phyloP scores from a whole-genome alignment of 306 rosid genomes.

The Alnus rubra region DNA sequence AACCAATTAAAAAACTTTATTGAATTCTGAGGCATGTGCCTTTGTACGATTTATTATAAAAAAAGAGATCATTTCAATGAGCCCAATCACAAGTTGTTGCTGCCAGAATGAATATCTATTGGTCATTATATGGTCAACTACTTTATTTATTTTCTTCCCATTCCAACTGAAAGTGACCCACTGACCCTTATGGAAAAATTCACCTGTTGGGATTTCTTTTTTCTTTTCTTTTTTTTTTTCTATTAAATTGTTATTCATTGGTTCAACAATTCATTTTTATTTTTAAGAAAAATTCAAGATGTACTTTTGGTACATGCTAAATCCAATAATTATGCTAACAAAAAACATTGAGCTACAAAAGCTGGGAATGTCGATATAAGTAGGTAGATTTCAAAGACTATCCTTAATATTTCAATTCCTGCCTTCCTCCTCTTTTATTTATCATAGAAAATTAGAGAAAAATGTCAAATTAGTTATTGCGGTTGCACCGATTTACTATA shows the following conservation, averaged over 20 bases:
- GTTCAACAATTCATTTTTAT: background rate
- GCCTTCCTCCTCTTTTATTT: too few relatives aligned
- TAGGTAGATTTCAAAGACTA: too few relatives aligned
- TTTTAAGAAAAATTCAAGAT: background rate
- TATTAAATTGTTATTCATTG: background rate
- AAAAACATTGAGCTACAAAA: background rate
- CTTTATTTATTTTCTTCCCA: background rate
- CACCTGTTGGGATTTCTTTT: background rate
- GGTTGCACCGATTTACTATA: too few relatives aligned
- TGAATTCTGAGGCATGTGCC: background rate
- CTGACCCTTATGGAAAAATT: background rate
- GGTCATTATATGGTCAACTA: constrained; percentile 16
- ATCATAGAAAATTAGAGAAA: too few relatives aligned
- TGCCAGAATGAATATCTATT: background rate
- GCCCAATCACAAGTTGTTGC: background rate
- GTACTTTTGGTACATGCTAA: background rate
- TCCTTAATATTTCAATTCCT: too few relatives aligned
- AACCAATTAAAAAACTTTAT: constrained; percentile 20
- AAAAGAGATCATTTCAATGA: background rate
- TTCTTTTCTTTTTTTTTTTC: too few relatives aligned
- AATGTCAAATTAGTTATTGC: too few relatives aligned
- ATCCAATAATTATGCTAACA: background rate
- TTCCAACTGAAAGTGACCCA: background rate
- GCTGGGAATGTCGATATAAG: too few relatives aligned
- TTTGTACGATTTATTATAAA: constrained; percentile 12